Evolutionary conservation across 148 eudicot species (phyloP), one percentile per base, ranked within the genome.

Genomic region (Rhododendron simsii): DNA sequence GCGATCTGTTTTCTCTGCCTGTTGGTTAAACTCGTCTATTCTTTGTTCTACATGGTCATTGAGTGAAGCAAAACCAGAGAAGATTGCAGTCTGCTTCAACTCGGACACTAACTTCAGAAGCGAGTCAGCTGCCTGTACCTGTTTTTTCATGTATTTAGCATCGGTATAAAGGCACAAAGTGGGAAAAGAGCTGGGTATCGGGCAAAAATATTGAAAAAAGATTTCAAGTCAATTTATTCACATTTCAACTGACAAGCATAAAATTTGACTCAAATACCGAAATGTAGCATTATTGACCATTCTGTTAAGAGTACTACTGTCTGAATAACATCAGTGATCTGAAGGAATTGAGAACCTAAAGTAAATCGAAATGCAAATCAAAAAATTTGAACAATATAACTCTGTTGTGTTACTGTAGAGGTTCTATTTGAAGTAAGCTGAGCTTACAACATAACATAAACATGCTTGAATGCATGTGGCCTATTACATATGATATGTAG

Each of bases 81-180:
- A 94, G 45, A 94, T 91, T 21, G 98, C 96, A 33, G 98, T 96
- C 87, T 93, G 98, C 92, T 95, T 95, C 89, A 95, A 80, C 85
- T 94, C 98, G 5, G 98, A 93, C 6, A 95, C 98, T 90, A 96
- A 86, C 87, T 96, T 94, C 35, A 96, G 88, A 84, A 96, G 85
- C 5, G 96, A 96, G 83, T 95, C 99, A n/a, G 99, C 92, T 85
- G 98, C 96, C 87, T 94, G 98, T 82, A 96, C 98, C 98, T 96
- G 92, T 89, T 87, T 13, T 20, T 84, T 47, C 28, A 53, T n/a
- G 15, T 10, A 80, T 57, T 30, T 80, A 11, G n/a, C 1, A 41
- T 26, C 14, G 23, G 28, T 4, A 37, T 39, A 81, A 23, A 41
- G n/a, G 23, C 33, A 50, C 45, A n/a, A 63, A 41, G 69, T 16